Evolutionary conservation across 257 asterid species (phyloP), one percentile per base, ranked within the genome.

Genomic region (Pogostemon cablin): DNA sequence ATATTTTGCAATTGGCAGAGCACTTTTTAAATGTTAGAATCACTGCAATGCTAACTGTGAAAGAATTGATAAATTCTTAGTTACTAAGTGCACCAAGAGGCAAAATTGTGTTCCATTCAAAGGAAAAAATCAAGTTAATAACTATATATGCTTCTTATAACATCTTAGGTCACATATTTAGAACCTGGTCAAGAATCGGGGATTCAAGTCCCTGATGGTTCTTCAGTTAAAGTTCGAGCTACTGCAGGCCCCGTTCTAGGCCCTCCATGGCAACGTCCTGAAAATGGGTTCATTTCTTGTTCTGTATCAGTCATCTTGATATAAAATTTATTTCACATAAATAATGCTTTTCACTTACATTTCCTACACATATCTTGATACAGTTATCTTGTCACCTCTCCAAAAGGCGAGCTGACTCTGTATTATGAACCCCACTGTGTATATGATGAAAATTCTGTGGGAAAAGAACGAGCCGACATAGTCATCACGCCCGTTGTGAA

Each of bases 251-350:
- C 99, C 9, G 83, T 93, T 74, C 79, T 93, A 73, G 97, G 99
- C 42, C 97, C 97, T 71, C 97, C 99, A 11, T 93, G 99, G 99
- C 92, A 91, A 86, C 90, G 93, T 20, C 96, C 99, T 7, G 99
- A 93, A 85, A 91, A 91, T 9, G 96, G 96, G 97, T 92, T 4
- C 7, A 55, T 79, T 38, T 65, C 43, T 15, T 48, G 5, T 49
- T 20, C 32, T 25, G 32, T 25, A 25, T 25, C 32, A 25, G 32
- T 25, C 32, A 48, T 44, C 53, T 25, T 15, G 12, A 15, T 12
- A 15, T 12, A 39, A 37, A n/a, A 42, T 32, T 6, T n/a, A 41
- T n/a, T 32, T 57, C 32, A 50, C 12, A 9, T 67, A 9, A 55
- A 48, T 62, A 17, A 1, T 66, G 58, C 5, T 10, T 52, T 55